Conservation (phyloP, 441 rosid genomes). For the Geranium incanum region DNA sequence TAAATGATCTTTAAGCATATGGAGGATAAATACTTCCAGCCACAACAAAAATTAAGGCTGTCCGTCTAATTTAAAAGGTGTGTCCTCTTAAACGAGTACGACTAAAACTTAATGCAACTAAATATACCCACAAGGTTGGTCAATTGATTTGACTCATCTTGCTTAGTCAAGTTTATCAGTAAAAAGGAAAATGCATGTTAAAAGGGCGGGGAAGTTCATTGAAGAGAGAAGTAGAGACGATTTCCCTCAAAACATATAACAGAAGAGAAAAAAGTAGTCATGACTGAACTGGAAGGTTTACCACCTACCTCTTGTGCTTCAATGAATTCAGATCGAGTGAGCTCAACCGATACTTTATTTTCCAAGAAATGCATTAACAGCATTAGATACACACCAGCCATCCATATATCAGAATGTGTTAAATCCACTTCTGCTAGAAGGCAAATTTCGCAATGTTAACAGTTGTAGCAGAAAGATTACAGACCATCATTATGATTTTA, state of each 20-base stretch:
- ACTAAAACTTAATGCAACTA: background rate
- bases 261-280: conserved; percentile 4
- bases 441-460: conserved; percentile 20
- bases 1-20: background rate
- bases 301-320: conserved; percentile 76
- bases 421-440: conserved; percentile 69
- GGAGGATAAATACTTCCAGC: background rate
- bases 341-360: conserved; percentile 91
- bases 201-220: background rate
- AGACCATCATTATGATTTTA: conserved; percentile 7
- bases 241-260: background rate
- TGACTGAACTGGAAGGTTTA: conserved; percentile 9
- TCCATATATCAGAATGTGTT: conserved; percentile 87
- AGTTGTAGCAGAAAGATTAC: conserved; percentile 14
- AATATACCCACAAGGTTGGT: background rate
- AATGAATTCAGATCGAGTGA: conserved; percentile 84
- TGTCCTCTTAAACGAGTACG: background rate
- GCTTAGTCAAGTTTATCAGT: background rate
- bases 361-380: conserved; percentile 91
- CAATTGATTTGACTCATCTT: background rate
- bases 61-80: background rate
- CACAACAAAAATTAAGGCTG: background rate
- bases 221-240: background rate
- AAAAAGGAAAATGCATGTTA: background rate
- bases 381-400: conserved; percentile 87